Evolutionary conservation across 1,139 yeast genomes (phyloP).

Genomic region (Lodderomyces metapsilosis): DNA sequence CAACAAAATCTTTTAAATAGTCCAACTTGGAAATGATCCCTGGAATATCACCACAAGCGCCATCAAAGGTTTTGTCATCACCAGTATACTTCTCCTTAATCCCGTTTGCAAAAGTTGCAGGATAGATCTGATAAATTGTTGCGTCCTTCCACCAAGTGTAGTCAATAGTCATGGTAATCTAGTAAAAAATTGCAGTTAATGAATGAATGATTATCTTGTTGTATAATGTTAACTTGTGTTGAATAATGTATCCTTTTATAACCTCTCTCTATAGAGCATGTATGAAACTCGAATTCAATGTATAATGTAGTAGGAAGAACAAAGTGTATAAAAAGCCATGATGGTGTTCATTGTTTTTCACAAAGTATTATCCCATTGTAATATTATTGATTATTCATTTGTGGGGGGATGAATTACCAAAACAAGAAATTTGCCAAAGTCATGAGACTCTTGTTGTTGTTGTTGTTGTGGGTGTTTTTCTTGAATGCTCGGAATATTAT

Average conservation of each 20-base stretch:
- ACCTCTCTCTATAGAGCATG: too few species aligned
- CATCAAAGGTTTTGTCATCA: conserved; percentile 56
- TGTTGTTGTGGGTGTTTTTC: too few species aligned
- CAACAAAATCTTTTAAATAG: conserved; percentile 48
- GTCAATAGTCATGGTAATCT: conserved; percentile 12
- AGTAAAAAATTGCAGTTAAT: neutral
- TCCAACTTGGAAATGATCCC: conserved; percentile 54
- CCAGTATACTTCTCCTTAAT: conserved; percentile 30
- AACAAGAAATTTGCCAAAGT: too few species aligned
- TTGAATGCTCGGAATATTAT: conserved; percentile 1
- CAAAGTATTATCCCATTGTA: too few species aligned
- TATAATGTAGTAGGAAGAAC: too few species aligned
- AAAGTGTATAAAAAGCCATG: too few species aligned
- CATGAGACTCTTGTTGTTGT: too few species aligned
- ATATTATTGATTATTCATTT: too few species aligned
- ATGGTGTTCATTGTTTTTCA: too few species aligned
- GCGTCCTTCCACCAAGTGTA: conserved; percentile 57
- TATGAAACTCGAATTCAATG: too few species aligned
- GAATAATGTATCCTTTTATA: neutral
- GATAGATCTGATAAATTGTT: conserved; percentile 47
- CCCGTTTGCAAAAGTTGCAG: conserved; percentile 5
- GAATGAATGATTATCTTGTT: neutral
- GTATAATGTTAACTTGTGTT: neutral
- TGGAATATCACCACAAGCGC: conserved; percentile 56
- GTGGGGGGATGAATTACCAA: too few species aligned